Base-by-base conservation (phyloP, 148 eudicot genomes). In the Fallopia convolvulus region DNA sequence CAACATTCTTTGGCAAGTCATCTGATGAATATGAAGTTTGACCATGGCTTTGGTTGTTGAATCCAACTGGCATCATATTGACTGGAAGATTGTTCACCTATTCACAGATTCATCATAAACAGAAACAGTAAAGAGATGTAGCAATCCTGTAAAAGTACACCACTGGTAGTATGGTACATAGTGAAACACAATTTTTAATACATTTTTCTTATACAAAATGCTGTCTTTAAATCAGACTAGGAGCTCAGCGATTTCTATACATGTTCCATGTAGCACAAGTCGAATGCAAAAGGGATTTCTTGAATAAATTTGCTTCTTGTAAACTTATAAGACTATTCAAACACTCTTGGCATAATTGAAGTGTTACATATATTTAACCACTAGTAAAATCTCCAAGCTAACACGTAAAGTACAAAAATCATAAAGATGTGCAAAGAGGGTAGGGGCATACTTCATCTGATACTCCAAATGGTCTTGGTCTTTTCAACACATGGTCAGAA, bases 1-100 rank as follows among this genome's bases (percentile, higher is more conserved):
- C 86, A 36, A 91, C 90, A 23, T 85, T 79, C 83, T 87, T 91
- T 15, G 97, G 99, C 77, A 95, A 85, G 83, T 95, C 97, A 77
- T 88, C 90, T 50, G 89, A 86, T 76, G 91, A 88, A 80, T 86
- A 89, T 71, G 97, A 85, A 78, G 88, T 89, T 78, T 86, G 93
- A 70, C 90, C 93, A 77, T 91, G 97, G 73, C 78, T 86, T 79
- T 89, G 97, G 83, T 81, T 82, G 61, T 83, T 73, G 78, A 83
- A 92, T 15, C 89, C 89, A 78, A 86, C 81, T 46, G 96, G 93
- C 79, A 89, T 84, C 78, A 93, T 87, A 83, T 93, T 90, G 79
- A 85, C 86, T 80, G 96, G 91, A 65, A 86, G 72, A 83, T 87
- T 86, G 78, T 78, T 91, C 70, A 85, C 90, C 95, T 93, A 87